A percentile compares a stretch with the other conserved stretches of the same genome.
These are phyloP conservation scores for Fusarium austroafricanum DNA, from an alignment of 2,329 filamentous ascomycete species.

Conservation along the genomic window DNA sequence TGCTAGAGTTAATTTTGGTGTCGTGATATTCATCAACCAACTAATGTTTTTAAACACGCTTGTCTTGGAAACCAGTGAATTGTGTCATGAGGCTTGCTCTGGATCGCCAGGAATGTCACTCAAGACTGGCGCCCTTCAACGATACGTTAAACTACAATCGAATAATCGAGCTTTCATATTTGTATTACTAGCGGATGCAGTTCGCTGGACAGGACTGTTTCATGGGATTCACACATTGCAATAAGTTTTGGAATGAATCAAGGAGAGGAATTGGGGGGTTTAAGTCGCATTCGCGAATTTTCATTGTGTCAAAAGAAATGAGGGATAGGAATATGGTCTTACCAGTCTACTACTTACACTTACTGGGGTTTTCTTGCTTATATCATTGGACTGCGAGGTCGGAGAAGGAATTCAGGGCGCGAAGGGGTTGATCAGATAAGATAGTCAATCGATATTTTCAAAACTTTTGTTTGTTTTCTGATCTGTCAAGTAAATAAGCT, in stretches of 20 bases:
- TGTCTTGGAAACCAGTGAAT: constrained; percentile 1
- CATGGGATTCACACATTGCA: not conserved
- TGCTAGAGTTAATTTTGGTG: not conserved
- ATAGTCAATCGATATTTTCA: constrained; percentile 15
- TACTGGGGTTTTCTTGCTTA: constrained; percentile 20
- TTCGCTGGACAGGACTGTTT: constrained; percentile 27
- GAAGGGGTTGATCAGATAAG: constrained; percentile 17
- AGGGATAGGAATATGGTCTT: constrained; percentile 1
- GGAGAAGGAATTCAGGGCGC: constrained; percentile 2
- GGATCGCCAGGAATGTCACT: not conserved
- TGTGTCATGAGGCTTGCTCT: not conserved
- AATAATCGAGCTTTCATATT: constrained; percentile 30
- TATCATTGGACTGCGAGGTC: constrained; percentile 30
- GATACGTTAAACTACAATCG: constrained; percentile 10
- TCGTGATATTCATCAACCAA: not conserved
- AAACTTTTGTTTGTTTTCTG: not conserved
- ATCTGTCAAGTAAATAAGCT: not conserved
- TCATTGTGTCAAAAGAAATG: constrained; percentile 39
- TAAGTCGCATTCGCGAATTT: constrained; percentile 26
- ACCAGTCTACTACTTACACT: not conserved
- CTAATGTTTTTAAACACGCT: constrained; percentile 2
- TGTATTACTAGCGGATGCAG: constrained; percentile 42
- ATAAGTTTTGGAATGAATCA: constrained; percentile 4
- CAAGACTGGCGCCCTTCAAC: not conserved
- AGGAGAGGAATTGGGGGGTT: constrained; percentile 1